These are phyloP conservation scores for Hibiscus mutabilis DNA, from an alignment of 345 rosid species.

Conservation along the genomic window DNA sequence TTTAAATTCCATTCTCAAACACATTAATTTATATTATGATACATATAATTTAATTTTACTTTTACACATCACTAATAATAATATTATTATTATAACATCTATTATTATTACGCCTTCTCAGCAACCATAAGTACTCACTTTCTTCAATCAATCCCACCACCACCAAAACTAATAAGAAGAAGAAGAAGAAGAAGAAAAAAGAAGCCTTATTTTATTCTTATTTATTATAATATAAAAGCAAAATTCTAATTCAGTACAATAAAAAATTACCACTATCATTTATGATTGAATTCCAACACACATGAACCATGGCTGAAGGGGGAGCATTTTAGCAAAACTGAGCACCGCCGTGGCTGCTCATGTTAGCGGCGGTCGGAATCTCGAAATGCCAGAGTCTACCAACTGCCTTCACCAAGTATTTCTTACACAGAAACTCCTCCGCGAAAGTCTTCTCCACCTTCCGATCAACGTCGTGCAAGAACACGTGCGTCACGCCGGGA, in stretches of 20 bases:
- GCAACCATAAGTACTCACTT: not conserved
- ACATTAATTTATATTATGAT: too few species aligned
- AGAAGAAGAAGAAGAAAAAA: too few species aligned
- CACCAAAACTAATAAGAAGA: too few species aligned
- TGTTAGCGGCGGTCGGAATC: not conserved
- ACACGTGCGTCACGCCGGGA: not conserved
- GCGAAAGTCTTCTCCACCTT: not conserved
- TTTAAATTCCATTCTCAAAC: too few species aligned
- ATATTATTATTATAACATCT: too few species aligned
- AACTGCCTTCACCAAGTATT: not conserved
- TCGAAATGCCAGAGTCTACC: not conserved
- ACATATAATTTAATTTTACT: too few species aligned
- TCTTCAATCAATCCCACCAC: too few species aligned
- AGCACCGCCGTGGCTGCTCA: conserved; percentile 24
- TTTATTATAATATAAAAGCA: not conserved
- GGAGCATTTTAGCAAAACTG: conserved; percentile 46
- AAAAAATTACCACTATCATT: not conserved
- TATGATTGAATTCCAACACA: not conserved
- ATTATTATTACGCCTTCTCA: not conserved
- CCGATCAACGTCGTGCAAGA: not conserved
- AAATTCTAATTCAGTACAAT: not conserved
- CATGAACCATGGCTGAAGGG: not conserved
- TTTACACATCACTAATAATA: too few species aligned
- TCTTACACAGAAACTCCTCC: not conserved
- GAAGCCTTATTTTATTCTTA: not conserved